Conservation (phyloP, 176 grass and related monocot species). For the Oryza glumipatula region DNA sequence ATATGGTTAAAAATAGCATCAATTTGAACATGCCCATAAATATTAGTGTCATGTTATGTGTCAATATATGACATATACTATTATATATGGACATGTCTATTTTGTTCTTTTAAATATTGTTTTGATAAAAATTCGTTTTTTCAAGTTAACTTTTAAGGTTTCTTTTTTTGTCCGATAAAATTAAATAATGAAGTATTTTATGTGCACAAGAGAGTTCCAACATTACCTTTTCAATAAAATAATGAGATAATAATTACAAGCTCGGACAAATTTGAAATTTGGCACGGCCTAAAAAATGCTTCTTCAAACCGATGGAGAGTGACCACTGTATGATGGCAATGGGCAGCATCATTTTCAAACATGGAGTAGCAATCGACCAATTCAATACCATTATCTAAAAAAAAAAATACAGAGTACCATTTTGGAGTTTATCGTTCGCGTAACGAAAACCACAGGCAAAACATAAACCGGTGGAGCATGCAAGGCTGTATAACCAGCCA, state of each 20-base stretch:
- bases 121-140: too few relatives aligned
- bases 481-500: not conserved
- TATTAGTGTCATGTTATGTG: too few relatives aligned
- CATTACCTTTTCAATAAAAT: not conserved
- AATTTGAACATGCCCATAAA: too few relatives aligned
- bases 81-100: too few relatives aligned
- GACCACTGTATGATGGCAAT: not conserved
- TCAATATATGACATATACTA: too few relatives aligned
- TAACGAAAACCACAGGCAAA: not conserved
- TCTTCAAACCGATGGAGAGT: not conserved
- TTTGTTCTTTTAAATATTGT: too few relatives aligned
- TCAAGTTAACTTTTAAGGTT: too few relatives aligned
- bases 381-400: not conserved
- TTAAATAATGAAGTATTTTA: not conserved
- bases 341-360: conserved; percentile 19
- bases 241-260: not conserved
- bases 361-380: conserved; percentile 22
- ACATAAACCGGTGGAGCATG: conserved; percentile 21
- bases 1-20: too few relatives aligned
- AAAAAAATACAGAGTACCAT: not conserved
- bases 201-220: not conserved
- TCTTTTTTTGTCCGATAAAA: not conserved
- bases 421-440: conserved; percentile 8
- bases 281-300: not conserved
- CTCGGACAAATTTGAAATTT: not conserved